phyloP scores from a whole-genome alignment of 768 basidiomycete genomes.

The Lentinula detonsa region DNA sequence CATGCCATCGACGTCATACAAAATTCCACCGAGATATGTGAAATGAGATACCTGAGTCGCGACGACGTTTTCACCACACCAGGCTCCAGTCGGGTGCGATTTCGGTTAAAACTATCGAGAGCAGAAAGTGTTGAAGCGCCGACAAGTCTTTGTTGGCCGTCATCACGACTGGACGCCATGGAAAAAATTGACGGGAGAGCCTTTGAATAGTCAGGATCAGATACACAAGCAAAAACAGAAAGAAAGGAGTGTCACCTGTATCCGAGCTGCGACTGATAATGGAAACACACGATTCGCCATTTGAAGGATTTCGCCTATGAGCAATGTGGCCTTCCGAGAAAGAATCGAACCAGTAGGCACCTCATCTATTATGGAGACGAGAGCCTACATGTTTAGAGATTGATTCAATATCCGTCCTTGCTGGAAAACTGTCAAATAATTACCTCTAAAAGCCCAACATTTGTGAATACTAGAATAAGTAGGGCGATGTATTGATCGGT shows the following conservation, averaged over 20 bases:
- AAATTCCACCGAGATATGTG: not conserved
- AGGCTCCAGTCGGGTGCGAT: constrained; percentile 66
- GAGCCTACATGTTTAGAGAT: constrained; percentile 45
- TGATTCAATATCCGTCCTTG: constrained; percentile 2
- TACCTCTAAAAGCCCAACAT: constrained; percentile 87
- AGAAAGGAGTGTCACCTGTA: constrained; percentile 51
- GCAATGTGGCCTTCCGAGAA: constrained; percentile 84
- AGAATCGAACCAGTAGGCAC: constrained; percentile 62
- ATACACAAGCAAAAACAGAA: not conserved
- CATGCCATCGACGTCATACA: not conserved
- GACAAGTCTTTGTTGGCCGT: constrained; percentile 71
- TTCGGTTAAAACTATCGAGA: constrained; percentile 93
- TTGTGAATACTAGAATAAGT: constrained; percentile 75
- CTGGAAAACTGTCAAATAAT: constrained; percentile 14
- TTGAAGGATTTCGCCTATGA: constrained; percentile 88
- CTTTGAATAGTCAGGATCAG: constrained; percentile 29
- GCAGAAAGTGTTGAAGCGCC: constrained; percentile 82
- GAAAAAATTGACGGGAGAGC: constrained; percentile 80
- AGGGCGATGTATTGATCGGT: constrained; percentile 92
- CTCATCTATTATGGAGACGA: constrained; percentile 83
- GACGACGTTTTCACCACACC: constrained; percentile 38
- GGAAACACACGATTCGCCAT: constrained; percentile 87
- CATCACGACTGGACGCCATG: constrained; percentile 76
- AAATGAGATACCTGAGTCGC: constrained; percentile 51
- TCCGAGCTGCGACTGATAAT: constrained; percentile 68